Base-by-base conservation (phyloP, 75 land plant genomes). In the Adiantum capillusveneris region DNA sequence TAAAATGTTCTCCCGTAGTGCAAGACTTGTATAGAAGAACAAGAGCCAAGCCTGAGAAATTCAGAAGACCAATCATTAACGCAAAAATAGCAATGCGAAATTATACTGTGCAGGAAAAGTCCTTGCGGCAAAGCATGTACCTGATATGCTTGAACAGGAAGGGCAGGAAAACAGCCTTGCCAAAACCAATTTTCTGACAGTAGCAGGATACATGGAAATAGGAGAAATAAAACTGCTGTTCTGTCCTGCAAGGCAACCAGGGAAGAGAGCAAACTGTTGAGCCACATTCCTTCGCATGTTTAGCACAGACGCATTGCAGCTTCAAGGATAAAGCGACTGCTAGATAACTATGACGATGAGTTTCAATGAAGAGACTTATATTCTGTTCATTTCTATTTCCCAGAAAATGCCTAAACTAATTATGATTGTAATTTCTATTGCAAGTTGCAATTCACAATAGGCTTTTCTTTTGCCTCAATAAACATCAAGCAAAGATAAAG, bases 101-200 rank as follows among this genome's bases (percentile, higher is more conserved):
- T 34, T 9, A 5, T 34, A 5, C 9, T 34, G 3, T 34, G 3
- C 37, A 5, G 9, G 17, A 18, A 18, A 14, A 46, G 22, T 46
- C 6, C 22, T 46, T 46, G 12, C 14, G 50, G 22, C 14, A 14
- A 41, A 49, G 0, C 11, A 25, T 9, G 48, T 17, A 94, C 98
- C 85, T 94, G 96, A 66, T 90, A 94, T 43, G 84, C 68, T 60
- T 94, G 90, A 48, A 94, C 91, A 22, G 98, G 84, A 41, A 90
- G 67, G 19, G 96, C 79, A 49, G 96, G 98, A 56, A 94, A 67
- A 80, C 98, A 94, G 31, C 91, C 91, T 55, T 81, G 50, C 96
- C 98, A 89, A 28, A 84, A 11, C 70, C 75, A 75, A 27, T 76
- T 73, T 68, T 94, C 72, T 65, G 86, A 53, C 31, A 73, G 0